Conservation (phyloP, 2,329 filamentous ascomycete genomes). For the Fusarium sp. region DNA sequence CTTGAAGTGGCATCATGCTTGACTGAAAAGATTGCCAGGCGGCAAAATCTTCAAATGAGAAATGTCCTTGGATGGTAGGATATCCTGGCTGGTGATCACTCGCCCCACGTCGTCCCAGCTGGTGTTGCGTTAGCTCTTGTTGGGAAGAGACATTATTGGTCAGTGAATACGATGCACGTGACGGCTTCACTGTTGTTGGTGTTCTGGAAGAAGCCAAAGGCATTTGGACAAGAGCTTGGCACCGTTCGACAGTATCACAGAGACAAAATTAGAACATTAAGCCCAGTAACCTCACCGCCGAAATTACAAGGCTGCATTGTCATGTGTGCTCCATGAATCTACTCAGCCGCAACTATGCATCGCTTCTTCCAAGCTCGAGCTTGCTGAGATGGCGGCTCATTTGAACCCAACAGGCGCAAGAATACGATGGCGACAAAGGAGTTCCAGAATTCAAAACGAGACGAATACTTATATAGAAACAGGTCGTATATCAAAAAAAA, state of each 20-base stretch:
- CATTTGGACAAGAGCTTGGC: neutral
- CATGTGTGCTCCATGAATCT: neutral
- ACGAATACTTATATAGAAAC: neutral
- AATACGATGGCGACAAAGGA: neutral
- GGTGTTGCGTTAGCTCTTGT: neutral
- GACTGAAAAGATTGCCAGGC: neutral
- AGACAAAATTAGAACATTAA: neutral
- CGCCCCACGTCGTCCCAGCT: neutral
- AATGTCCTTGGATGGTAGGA: neutral
- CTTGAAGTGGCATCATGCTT: neutral
- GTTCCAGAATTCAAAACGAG: neutral
- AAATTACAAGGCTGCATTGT: neutral
- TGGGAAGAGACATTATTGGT: neutral
- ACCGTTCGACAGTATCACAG: neutral
- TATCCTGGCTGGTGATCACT: neutral
- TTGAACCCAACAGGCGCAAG: neutral
- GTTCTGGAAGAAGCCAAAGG: neutral
- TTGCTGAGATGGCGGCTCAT: neutral
- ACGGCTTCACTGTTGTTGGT: neutral
- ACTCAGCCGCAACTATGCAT: neutral
- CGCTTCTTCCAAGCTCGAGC: neutral
- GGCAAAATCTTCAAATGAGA: neutral
- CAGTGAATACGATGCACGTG: neutral
- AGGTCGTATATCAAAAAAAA: neutral
- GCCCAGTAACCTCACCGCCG: neutral